phyloP scores from a whole-genome alignment of 345 rosid genomes.

The Arabis hirsuta region DNA sequence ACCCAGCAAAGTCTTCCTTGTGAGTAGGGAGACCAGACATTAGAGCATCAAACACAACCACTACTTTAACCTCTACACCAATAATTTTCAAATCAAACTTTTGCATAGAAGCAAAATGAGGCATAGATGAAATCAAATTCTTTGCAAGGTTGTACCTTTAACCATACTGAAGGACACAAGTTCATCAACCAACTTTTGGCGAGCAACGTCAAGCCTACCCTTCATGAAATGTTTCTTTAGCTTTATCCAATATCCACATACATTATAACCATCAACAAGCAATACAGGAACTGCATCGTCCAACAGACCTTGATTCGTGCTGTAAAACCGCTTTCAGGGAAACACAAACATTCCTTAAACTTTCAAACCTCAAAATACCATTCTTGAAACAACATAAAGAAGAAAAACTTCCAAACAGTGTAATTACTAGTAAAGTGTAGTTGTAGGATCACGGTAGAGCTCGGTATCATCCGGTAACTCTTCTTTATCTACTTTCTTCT shows the following conservation, averaged over 20 bases:
- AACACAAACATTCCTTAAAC: constrained; percentile 27
- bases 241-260: constrained; percentile 93
- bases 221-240: constrained; percentile 84
- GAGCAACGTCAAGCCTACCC: constrained; percentile 86
- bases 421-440: constrained; percentile 79
- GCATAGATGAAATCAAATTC: not conserved
- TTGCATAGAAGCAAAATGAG: not conserved
- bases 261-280: constrained; percentile 97
- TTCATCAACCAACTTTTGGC: constrained; percentile 81
- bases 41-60: constrained; percentile 93
- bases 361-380: constrained; percentile 20
- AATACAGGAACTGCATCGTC: constrained; percentile 78
- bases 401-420: constrained; percentile 30
- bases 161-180: constrained; percentile 71
- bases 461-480: constrained; percentile 67
- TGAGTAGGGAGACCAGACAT: constrained; percentile 91
- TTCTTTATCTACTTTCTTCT: constrained; percentile 73
- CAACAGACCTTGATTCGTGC: constrained; percentile 69
- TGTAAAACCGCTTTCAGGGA: constrained; percentile 56
- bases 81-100: constrained; percentile 29
- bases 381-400: not conserved
- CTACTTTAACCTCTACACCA: constrained; percentile 87
- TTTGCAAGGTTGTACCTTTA: constrained; percentile 57
- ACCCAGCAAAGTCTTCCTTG: constrained; percentile 85
- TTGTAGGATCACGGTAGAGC: constrained; percentile 73